Conservation (phyloP, 805 yeast species). For the Nakazawaea sp. region DNA sequence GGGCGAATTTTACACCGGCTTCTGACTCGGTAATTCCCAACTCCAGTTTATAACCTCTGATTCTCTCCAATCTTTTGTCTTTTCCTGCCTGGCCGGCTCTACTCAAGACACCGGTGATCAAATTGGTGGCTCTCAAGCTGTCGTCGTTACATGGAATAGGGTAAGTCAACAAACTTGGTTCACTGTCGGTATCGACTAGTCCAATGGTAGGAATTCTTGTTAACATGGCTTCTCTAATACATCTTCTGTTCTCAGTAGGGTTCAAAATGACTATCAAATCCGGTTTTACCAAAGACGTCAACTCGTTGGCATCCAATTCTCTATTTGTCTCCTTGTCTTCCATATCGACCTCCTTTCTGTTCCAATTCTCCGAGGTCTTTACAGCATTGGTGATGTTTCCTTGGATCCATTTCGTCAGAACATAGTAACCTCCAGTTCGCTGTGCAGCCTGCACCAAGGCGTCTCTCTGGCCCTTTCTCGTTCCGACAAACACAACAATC, state of each 20-base stretch:
- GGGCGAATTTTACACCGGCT: slow-evolving; percentile 9
- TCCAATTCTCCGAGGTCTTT: slow-evolving; percentile 52
- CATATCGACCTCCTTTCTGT: slow-evolving; percentile 72
- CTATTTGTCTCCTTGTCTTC: slow-evolving; percentile 61
- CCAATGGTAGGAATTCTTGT: slow-evolving; percentile 90
- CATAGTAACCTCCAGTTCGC: slow-evolving; percentile 73
- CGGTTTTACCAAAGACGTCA: slow-evolving; percentile 64
- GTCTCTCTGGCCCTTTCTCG: slow-evolving; percentile 69
- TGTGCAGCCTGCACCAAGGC: slow-evolving; percentile 75
- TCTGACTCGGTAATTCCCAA: slow-evolving; percentile 19
- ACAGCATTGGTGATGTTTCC: slow-evolving; percentile 87
- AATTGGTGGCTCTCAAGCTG: slow-evolving; percentile 70
- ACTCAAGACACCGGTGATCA: slow-evolving; percentile 77
- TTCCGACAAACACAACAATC: slow-evolving; percentile 71
- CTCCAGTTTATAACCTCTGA: slow-evolving; percentile 23
- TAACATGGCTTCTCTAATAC: slow-evolving; percentile 74
- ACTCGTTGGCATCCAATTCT: slow-evolving; percentile 41
- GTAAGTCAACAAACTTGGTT: slow-evolving; percentile 83
- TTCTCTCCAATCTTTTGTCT: slow-evolving; percentile 41
- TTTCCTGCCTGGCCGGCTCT: slow-evolving; percentile 82
- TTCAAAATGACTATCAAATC: slow-evolving; percentile 83
- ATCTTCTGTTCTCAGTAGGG: slow-evolving; percentile 79
- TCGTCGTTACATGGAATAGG: slow-evolving; percentile 97
- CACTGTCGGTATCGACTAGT: slow-evolving; percentile 88
- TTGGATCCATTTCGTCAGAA: slow-evolving; percentile 85